phyloP scores from a whole-genome alignment of 148 eudicot species.

The Agrostemma githago region DNA sequence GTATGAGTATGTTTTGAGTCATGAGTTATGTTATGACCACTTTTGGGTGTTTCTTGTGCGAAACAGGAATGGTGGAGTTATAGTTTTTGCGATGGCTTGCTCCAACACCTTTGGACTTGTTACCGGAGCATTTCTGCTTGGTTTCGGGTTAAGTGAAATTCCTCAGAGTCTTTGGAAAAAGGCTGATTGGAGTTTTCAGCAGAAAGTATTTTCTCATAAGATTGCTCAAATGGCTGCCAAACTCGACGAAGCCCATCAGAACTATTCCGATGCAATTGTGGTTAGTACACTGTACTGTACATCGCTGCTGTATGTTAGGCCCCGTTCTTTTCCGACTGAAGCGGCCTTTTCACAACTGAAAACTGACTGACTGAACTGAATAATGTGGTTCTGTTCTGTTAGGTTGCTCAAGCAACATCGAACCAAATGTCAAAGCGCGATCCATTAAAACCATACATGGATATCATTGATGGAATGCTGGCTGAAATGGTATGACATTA shows the following conservation, averaged over 20 bases:
- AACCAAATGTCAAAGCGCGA: conserved; percentile 94
- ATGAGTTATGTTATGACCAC: too few relatives aligned
- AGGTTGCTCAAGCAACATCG: conserved; percentile 96
- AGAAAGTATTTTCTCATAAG: conserved; percentile 81
- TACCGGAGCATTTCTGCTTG: conserved; percentile 95
- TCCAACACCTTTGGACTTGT: conserved; percentile 98
- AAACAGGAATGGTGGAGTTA: conserved; percentile 59
- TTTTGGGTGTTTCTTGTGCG: conserved; percentile 5
- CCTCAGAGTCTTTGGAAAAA: conserved; percentile 89
- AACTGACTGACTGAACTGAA: too few relatives aligned
- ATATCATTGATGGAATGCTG: conserved; percentile 79
- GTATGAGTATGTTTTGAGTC: too few relatives aligned
- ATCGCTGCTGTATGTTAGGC: too few relatives aligned
- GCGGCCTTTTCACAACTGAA: too few relatives aligned
- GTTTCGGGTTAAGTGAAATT: conserved; percentile 95
- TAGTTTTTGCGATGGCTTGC: conserved; percentile 94
- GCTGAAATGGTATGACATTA: conserved; percentile 74
- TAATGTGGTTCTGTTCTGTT: conserved; percentile 2
- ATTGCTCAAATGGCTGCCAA: conserved; percentile 84
- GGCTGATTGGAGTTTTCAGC: conserved; percentile 89
- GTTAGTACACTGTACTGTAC: conserved; percentile 42
- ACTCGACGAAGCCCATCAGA: conserved; percentile 92
- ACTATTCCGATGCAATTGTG: conserved; percentile 85
- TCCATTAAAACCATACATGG: conserved; percentile 76
- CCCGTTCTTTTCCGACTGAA: too few relatives aligned